Percentiles rank a stretch among this genome's conserved stretches.
phyloP scores from a whole-genome alignment of 2,329 filamentous ascomycete genomes.

The Stagonosporopsis vannaccii region DNA sequence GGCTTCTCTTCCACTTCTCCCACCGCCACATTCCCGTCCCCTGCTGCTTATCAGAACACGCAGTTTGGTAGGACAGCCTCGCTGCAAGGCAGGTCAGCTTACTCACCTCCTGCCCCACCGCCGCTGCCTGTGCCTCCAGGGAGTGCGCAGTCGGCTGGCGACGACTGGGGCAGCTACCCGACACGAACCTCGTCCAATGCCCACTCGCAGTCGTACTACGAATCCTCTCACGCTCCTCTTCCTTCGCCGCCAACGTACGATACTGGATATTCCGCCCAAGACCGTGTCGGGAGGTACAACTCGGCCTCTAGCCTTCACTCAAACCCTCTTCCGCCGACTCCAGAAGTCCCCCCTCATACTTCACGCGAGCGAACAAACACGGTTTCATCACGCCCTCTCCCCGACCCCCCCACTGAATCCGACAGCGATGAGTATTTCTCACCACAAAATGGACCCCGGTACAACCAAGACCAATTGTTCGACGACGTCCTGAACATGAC shows the following conservation, averaged over 20 bases:
- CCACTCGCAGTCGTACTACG: slow-evolving; percentile 41
- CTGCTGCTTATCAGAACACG: slow-evolving; percentile 40
- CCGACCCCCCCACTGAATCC: slow-evolving; percentile 65
- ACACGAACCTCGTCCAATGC: slow-evolving; percentile 37
- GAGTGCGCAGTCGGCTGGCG: slow-evolving; percentile 40
- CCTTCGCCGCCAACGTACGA: slow-evolving; percentile 46
- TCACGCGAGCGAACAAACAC: slow-evolving; percentile 61
- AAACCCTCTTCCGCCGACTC: slow-evolving; percentile 55
- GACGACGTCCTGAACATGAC: slow-evolving; percentile 63
- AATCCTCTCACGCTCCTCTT: slow-evolving; percentile 43
- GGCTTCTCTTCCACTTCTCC: slow-evolving; percentile 49
- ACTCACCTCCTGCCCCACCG: slow-evolving; percentile 47
- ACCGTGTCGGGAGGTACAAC: slow-evolving; percentile 40
- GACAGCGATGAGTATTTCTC: slow-evolving; percentile 53
- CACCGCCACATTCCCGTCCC: slow-evolving; percentile 39
- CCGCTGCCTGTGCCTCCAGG: slow-evolving; percentile 47
- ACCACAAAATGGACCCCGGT: slow-evolving; percentile 37
- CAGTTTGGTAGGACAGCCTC: slow-evolving; percentile 44
- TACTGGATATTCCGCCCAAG: slow-evolving; percentile 37
- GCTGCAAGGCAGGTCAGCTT: slow-evolving; percentile 42
- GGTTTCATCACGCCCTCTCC: slow-evolving; percentile 63
- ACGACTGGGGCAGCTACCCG: slow-evolving; percentile 47
- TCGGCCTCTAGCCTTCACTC: slow-evolving; percentile 42
- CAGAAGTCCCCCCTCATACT: slow-evolving; percentile 58
- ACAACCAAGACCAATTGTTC: slow-evolving; percentile 64